Evolutionary conservation across 352 stramenopile genomes (phyloP).

Genomic region (Ophiocytium majus): DNA sequence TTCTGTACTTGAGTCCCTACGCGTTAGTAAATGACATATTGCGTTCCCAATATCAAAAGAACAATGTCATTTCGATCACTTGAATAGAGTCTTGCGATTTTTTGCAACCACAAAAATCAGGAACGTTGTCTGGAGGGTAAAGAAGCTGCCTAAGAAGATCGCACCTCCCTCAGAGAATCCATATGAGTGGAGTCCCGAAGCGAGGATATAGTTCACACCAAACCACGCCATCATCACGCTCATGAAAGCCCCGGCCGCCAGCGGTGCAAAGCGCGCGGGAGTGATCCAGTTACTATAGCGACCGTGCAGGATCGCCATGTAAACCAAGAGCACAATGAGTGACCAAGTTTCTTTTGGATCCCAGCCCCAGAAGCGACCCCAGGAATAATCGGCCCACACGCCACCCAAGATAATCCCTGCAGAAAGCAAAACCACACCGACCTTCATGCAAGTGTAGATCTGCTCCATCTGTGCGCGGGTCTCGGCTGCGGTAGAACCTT

Average conservation of each 20-base stretch:
- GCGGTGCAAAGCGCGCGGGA: not conserved
- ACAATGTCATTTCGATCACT: too few species aligned
- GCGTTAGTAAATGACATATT: too few species aligned
- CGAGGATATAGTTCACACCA: conserved; percentile 3
- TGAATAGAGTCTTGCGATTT: too few species aligned
- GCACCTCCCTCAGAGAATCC: conserved; percentile 2
- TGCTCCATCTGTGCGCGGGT: not conserved
- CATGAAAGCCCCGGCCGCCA: conserved; percentile 3
- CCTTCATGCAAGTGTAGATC: not conserved
- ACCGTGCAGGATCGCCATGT: not conserved
- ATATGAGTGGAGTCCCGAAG: conserved; percentile 9
- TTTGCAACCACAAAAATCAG: too few species aligned
- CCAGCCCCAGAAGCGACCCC: not conserved
- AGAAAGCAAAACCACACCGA: not conserved
- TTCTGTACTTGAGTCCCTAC: too few species aligned
- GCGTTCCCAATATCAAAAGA: too few species aligned
- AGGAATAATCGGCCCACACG: conserved; percentile 8
- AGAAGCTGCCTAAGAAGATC: conserved; percentile 6
- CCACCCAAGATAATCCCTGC: not conserved
- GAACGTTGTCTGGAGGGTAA: not conserved
- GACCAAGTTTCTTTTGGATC: conserved; percentile 16
- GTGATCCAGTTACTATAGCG: not conserved
- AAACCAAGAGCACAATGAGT: conserved; percentile 15
- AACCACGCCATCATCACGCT: conserved; percentile 12
- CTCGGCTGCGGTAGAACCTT: not conserved